phyloP scores from a whole-genome alignment of 1,139 yeast species.

The Protomyces pachydermus region DNA sequence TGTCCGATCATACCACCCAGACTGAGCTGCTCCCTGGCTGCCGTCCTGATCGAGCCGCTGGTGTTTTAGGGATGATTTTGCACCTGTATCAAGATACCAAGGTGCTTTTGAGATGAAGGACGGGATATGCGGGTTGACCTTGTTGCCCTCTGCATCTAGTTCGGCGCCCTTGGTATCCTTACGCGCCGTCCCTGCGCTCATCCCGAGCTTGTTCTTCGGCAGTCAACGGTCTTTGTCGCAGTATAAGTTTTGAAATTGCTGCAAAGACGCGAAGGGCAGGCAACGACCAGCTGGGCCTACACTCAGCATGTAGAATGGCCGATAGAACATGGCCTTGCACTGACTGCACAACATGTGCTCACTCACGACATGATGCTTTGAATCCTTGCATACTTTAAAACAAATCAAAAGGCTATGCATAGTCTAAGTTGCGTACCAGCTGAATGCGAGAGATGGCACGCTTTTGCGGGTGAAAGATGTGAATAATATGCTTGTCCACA shows the following conservation, averaged over 20 bases:
- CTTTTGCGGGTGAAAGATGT: background rate
- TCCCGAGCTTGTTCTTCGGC: background rate
- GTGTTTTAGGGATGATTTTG: constrained; percentile 48
- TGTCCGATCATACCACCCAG: constrained; percentile 40
- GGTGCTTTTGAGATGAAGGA: constrained; percentile 50
- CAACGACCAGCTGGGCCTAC: too few relatives aligned
- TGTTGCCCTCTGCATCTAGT: constrained; percentile 42
- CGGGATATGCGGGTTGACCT: constrained; percentile 39
- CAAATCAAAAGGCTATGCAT: background rate
- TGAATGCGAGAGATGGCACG: background rate
- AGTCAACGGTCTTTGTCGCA: too few relatives aligned
- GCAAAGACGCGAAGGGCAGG: too few relatives aligned
- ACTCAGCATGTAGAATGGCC: too few relatives aligned
- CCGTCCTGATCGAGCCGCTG: constrained; percentile 44
- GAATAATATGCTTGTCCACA: too few relatives aligned
- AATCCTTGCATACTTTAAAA: background rate
- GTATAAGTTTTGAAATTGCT: too few relatives aligned
- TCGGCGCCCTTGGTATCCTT: constrained; percentile 26
- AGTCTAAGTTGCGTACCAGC: background rate
- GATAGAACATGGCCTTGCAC: too few relatives aligned
- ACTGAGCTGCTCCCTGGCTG: constrained; percentile 32
- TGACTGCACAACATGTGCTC: too few relatives aligned
- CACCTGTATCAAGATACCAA: constrained; percentile 44
- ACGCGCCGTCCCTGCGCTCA: background rate
- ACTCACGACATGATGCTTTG: too few relatives aligned